phyloP scores from a whole-genome alignment of 2,329 filamentous ascomycete genomes.

The Aspergillus brunneoviolaceus region DNA sequence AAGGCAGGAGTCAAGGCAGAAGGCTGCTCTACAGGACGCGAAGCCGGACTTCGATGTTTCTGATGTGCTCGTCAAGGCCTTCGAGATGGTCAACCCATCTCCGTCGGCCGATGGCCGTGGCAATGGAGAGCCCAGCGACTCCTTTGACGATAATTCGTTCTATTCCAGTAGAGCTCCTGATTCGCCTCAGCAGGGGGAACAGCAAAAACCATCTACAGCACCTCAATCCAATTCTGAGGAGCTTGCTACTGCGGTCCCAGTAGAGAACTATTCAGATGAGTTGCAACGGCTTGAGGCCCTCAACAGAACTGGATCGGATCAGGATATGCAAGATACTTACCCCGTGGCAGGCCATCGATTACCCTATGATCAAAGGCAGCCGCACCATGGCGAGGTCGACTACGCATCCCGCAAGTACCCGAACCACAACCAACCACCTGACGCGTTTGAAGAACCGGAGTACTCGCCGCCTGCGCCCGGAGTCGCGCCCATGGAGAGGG shows the following conservation, averaged over 20 bases:
- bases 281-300: slow-evolving; percentile 40
- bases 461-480: slow-evolving; percentile 49
- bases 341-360: slow-evolving; percentile 38
- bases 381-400: slow-evolving; percentile 24
- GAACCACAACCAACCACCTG: slow-evolving; percentile 27
- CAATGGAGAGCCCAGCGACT: slow-evolving; percentile 69
- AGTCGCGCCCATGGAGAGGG: slow-evolving; percentile 32
- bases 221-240: slow-evolving; percentile 33
- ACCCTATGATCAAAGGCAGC: slow-evolving; percentile 31
- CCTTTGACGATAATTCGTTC: slow-evolving; percentile 89
- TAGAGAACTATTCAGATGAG: slow-evolving; percentile 37
- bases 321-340: slow-evolving; percentile 42
- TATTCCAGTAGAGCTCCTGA: slow-evolving; percentile 90
- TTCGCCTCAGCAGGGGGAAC: slow-evolving; percentile 57
- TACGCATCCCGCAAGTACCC: slow-evolving; percentile 21
- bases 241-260: slow-evolving; percentile 32
- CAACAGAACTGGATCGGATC: slow-evolving; percentile 37
- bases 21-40: slow-evolving; percentile 52
- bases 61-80: slow-evolving; percentile 69
- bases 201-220: slow-evolving; percentile 30
- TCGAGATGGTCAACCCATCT: slow-evolving; percentile 69
- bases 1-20: slow-evolving; percentile 49
- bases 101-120: slow-evolving; percentile 55
- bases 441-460: slow-evolving; percentile 46
- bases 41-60: slow-evolving; percentile 67